Conservation (phyloP, 306 rosid genomes). For the Vachellia pachyceras region DNA sequence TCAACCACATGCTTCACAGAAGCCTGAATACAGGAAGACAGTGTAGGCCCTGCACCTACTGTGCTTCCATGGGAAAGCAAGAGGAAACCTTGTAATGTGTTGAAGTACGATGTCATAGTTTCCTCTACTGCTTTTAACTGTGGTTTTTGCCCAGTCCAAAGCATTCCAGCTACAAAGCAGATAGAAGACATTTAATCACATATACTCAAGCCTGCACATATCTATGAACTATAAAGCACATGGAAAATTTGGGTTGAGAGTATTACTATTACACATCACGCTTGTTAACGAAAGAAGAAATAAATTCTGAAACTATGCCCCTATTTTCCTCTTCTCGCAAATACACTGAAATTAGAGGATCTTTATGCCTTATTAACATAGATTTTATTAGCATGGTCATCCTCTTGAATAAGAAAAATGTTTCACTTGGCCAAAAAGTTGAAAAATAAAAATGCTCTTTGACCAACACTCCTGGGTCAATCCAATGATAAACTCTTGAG, state of each 20-base stretch:
- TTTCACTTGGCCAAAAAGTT: neutral
- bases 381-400: neutral
- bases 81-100: slow-evolving; percentile 80
- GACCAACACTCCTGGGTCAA: neutral
- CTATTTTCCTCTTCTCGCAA: neutral
- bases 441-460: neutral
- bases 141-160: slow-evolving; percentile 78
- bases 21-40: slow-evolving; percentile 62
- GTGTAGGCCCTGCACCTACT: slow-evolving; percentile 80
- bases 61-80: slow-evolving; percentile 77
- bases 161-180: slow-evolving; percentile 79
- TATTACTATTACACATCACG: neutral
- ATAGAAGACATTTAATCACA: slow-evolving; percentile 24
- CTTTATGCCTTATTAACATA: neutral
- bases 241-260: neutral
- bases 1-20: slow-evolving; percentile 80
- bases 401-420: neutral
- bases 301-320: slow-evolving; percentile 2
- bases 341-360: neutral
- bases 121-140: slow-evolving; percentile 69
- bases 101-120: slow-evolving; percentile 76
- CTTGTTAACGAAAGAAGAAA: neutral
- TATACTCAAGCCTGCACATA: neutral
- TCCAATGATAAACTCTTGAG: neutral
- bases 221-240: neutral